phyloP scores from a whole-genome alignment of 2,329 filamentous ascomycete species.

The Tricladium varicosporioides region DNA sequence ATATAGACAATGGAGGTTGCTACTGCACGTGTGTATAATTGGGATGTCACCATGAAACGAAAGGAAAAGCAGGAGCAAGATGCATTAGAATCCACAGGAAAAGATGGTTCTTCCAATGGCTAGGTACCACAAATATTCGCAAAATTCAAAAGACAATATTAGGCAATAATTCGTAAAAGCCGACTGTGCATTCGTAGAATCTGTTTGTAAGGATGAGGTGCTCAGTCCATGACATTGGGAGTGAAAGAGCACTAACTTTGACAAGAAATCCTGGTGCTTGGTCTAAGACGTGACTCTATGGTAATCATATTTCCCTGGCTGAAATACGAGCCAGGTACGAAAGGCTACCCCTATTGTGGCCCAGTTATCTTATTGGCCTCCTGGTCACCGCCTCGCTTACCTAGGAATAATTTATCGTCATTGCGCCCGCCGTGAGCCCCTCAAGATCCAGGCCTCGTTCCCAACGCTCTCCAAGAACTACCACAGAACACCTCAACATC shows the following conservation, averaged over 20 bases:
- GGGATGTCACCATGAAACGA: constrained; percentile 93
- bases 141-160: constrained; percentile 3
- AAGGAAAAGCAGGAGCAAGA: constrained; percentile 77
- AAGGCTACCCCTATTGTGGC: no score
- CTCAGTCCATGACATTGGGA: no score
- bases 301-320: no score
- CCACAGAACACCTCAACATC: not conserved
- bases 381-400: not conserved
- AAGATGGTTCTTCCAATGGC: constrained; percentile 33
- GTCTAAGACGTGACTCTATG: no score
- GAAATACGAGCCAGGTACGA: no score
- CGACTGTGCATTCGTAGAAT: no score
- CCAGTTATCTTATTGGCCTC: no score
- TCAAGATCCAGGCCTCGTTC: constrained; percentile 3
- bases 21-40: constrained; percentile 96
- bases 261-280: no score
- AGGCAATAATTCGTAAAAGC: not conserved
- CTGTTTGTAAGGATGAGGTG: no score
- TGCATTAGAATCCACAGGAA: constrained; percentile 32
- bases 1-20: constrained; percentile 76
- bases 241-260: no score
- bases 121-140: constrained; percentile 14
- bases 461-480: not conserved
- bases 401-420: constrained; percentile 12
- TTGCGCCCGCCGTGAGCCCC: constrained; percentile 10